phyloP scores from a whole-genome alignment of 1,139 yeast genomes.

The Taphrina betulina region DNA sequence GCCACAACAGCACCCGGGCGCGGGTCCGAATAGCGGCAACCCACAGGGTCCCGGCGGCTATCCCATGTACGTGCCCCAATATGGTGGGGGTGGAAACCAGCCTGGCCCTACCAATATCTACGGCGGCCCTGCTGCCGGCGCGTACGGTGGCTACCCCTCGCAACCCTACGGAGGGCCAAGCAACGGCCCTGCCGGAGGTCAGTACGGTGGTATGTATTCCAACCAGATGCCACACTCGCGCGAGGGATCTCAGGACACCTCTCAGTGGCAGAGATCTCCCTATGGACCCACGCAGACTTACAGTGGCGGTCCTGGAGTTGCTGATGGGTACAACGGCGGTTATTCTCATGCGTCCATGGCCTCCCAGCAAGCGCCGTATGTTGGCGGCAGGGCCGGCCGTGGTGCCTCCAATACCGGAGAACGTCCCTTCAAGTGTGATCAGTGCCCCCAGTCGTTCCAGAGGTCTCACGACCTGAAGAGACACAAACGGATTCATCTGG shows the following conservation, averaged over 20 bases:
- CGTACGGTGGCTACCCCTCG: slow-evolving; percentile 7
- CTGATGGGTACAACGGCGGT: slow-evolving; percentile 10
- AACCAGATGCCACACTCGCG: slow-evolving; percentile 24
- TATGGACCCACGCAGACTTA: slow-evolving; percentile 29
- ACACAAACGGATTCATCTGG: slow-evolving; percentile 39
- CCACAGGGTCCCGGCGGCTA: slow-evolving; percentile 1
- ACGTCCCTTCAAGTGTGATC: slow-evolving; percentile 39
- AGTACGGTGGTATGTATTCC: slow-evolving; percentile 28
- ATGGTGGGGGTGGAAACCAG: slow-evolving; percentile 1
- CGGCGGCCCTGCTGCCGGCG: slow-evolving; percentile 10
- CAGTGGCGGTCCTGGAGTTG: slow-evolving; percentile 18
- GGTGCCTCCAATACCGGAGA: slow-evolving; percentile 26
- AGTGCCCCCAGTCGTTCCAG: slow-evolving; percentile 38
- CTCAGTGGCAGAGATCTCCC: slow-evolving; percentile 19
- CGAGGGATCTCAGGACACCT: slow-evolving; percentile 19
- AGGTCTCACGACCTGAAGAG: slow-evolving; percentile 39
- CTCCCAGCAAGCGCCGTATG: background rate
- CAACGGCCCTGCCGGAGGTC: slow-evolving; percentile 7
- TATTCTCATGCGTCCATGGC: slow-evolving; percentile 15
- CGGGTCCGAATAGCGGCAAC: background rate
- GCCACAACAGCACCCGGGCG: background rate
- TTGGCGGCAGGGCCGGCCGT: slow-evolving; percentile 6
- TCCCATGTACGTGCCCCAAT: slow-evolving; percentile 24
- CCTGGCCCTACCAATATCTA: slow-evolving; percentile 10
- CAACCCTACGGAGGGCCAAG: slow-evolving; percentile 11